Conservation (phyloP, 306 rosid species). For the Carpinus fangiana region DNA sequence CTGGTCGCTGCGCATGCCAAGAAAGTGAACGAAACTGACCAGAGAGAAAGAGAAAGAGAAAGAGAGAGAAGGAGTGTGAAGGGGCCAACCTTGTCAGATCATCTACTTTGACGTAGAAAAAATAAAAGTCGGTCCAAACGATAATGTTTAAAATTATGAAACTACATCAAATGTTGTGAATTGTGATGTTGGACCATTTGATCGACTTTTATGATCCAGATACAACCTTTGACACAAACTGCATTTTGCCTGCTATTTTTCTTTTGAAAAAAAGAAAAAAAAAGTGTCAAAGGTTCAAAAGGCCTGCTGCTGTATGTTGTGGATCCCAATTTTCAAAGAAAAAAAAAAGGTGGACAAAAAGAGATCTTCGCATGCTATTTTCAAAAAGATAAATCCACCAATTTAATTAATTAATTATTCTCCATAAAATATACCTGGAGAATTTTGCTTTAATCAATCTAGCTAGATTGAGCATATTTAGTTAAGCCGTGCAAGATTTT, state of each 20-base stretch:
- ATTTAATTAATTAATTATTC: background rate
- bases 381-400: background rate
- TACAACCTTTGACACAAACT: background rate
- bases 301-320: background rate
- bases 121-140: background rate
- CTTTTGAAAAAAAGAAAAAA: background rate
- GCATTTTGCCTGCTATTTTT: background rate
- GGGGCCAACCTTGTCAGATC: background rate
- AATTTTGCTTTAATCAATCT: background rate
- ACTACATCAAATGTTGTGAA: background rate
- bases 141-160: conserved; percentile 3
- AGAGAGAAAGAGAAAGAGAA: background rate
- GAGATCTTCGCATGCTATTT: background rate
- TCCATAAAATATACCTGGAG: too few species aligned
- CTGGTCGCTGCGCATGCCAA: background rate
- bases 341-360: background rate
- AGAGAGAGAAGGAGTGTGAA: background rate
- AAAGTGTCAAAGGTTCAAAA: background rate
- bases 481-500: background rate
- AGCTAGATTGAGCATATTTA: background rate
- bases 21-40: background rate
- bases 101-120: background rate
- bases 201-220: background rate
- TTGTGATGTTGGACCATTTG: background rate
- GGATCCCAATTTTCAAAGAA: background rate